Evolutionary conservation across 108 stramenopile genomes (phyloP).

Genomic region (Cyclotella choctawhatcheeana): DNA sequence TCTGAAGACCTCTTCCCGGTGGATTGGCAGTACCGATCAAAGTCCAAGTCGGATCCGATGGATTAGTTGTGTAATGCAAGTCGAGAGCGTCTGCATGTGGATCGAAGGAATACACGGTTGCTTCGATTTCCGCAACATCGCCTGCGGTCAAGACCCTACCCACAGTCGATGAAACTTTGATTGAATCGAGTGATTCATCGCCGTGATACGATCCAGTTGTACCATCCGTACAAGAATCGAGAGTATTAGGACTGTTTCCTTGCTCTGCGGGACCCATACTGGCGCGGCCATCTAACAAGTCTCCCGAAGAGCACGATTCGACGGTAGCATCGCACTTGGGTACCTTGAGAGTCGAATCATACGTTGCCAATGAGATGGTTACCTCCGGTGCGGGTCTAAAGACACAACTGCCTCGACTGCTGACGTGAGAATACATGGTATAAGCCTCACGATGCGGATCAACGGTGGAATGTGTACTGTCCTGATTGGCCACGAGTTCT

Average conservation of each 20-base stretch:
- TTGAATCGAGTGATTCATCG: constrained; percentile 33
- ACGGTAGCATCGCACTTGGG: constrained; percentile 7
- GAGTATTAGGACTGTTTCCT: constrained; percentile 21
- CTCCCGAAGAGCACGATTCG: constrained; percentile 15
- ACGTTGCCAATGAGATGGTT: constrained; percentile 6
- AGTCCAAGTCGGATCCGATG: constrained; percentile 26
- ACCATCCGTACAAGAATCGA: constrained; percentile 27
- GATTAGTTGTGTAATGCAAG: constrained; percentile 31
- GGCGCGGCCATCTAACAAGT: constrained; percentile 23
- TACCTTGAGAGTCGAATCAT: constrained; percentile 11
- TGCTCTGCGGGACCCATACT: constrained; percentile 7
- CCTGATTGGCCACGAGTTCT: constrained; percentile 19
- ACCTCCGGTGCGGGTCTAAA: not conserved
- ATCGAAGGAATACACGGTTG: constrained; percentile 6
- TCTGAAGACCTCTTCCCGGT: not conserved
- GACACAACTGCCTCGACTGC: constrained; percentile 16
- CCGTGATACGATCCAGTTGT: constrained; percentile 10
- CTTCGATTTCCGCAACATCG: constrained; percentile 18
- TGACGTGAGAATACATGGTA: constrained; percentile 32
- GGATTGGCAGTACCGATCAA: constrained; percentile 25
- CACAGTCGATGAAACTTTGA: constrained; percentile 14
- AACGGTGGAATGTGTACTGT: not conserved
- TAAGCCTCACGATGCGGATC: constrained; percentile 24
- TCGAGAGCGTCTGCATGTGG: constrained; percentile 17
- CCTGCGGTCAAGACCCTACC: constrained; percentile 18